phyloP scores from a whole-genome alignment of 73 alveolate species.

The Paramecium octaurelia region DNA sequence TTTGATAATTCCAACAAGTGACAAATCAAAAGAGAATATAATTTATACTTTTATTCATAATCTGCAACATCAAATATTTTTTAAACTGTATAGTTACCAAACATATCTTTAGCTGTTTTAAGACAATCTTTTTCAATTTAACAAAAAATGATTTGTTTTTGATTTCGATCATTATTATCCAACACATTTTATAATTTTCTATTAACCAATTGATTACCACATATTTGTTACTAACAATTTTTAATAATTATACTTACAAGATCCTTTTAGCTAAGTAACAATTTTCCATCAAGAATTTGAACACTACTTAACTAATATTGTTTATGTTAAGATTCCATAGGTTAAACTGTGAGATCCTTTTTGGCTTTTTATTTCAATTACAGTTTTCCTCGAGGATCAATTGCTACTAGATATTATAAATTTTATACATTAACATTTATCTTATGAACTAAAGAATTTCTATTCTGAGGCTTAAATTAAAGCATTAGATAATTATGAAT shows the following conservation, averaged over 20 bases:
- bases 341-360: neutral
- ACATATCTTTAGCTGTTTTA: conserved; percentile 36
- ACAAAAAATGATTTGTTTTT: neutral
- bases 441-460: neutral
- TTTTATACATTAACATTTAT: neutral
- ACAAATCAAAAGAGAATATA: neutral
- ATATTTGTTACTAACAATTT: neutral
- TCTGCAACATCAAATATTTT: conserved; percentile 19
- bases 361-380: neutral
- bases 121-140: neutral
- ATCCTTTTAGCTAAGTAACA: neutral
- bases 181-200: conserved; percentile 16
- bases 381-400: neutral
- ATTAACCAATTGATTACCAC: neutral
- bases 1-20: neutral
- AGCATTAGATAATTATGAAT: neutral
- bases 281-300: neutral
- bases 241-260: neutral
- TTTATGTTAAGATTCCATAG: neutral
- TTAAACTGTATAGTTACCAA: conserved; percentile 34
- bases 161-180: neutral
- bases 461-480: neutral
- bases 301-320: neutral
- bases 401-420: neutral
- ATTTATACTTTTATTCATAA: neutral